Conservation (phyloP, 805 yeast genomes). For the Saturnispora saitoi region DNA sequence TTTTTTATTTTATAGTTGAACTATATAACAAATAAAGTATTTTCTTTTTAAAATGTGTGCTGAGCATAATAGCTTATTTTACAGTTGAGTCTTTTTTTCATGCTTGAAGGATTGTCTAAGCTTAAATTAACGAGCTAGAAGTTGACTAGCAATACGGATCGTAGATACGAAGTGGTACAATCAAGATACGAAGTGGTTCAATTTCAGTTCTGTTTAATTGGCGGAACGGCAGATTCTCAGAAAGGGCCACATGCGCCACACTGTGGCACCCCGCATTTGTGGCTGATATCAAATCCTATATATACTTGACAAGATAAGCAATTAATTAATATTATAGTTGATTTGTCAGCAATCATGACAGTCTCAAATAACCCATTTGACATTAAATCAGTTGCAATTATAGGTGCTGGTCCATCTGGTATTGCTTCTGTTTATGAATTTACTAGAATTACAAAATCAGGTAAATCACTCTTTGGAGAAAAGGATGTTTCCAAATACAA, state of each 20-base stretch:
- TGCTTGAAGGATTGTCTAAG: too few species aligned
- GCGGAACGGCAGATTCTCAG: too few species aligned
- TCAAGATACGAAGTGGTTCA: too few species aligned
- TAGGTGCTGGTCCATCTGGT: slow-evolving; percentile 38
- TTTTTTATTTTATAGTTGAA: background rate
- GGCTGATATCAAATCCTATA: background rate
- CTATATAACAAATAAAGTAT: background rate
- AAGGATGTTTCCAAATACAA: slow-evolving; percentile 7
- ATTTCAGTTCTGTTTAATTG: too few species aligned
- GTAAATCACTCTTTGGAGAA: slow-evolving; percentile 19
- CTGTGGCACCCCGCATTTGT: slow-evolving; percentile 2
- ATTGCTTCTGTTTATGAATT: slow-evolving; percentile 30
- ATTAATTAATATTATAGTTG: background rate
- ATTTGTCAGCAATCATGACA: slow-evolving; percentile 1
- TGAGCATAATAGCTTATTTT: background rate
- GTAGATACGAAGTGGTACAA: too few species aligned
- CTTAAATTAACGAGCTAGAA: too few species aligned
- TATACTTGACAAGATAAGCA: background rate
- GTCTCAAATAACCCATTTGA: slow-evolving; percentile 1
- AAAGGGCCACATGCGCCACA: background rate
- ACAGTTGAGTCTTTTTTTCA: too few species aligned
- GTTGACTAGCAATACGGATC: too few species aligned
- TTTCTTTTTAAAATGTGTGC: background rate
- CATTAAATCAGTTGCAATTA: slow-evolving; percentile 27
- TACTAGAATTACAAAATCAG: slow-evolving; percentile 23